phyloP scores from a whole-genome alignment of 371 early-diverging fungal species.

The Funneliformis caledonium region DNA sequence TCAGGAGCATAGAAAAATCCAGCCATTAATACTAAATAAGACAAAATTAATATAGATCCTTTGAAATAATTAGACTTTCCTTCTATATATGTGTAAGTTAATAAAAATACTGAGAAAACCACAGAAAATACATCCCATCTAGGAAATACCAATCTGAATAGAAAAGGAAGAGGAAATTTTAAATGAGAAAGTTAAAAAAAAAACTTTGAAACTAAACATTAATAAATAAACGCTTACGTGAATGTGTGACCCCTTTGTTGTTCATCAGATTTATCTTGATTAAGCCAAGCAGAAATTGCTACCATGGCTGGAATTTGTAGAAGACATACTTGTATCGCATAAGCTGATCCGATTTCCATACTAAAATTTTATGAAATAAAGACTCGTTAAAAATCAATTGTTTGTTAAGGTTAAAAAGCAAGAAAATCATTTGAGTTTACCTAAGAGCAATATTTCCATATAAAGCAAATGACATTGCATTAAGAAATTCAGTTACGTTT shows the following conservation, averaged over 20 bases:
- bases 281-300: conserved; percentile 76
- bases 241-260: background rate
- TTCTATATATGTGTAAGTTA: conserved; percentile 89
- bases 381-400: background rate
- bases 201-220: too few relatives aligned
- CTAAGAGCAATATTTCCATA: conserved; percentile 91
- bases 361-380: conserved; percentile 42
- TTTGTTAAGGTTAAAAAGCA: background rate
- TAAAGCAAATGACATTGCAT: conserved; percentile 94
- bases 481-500: conserved; percentile 96
- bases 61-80: conserved; percentile 96
- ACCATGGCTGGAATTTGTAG: conserved; percentile 93
- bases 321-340: conserved; percentile 92
- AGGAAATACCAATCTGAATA: conserved; percentile 84
- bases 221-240: background rate
- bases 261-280: conserved; percentile 45
- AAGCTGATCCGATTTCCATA: conserved; percentile 95
- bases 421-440: conserved; percentile 20
- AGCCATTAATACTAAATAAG: conserved; percentile 80
- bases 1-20: conserved; percentile 78
- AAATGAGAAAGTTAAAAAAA: too few relatives aligned
- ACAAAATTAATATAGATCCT: conserved; percentile 84
- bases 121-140: conserved; percentile 88
- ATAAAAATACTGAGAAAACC: conserved; percentile 84
- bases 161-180: background rate